phyloP scores from a whole-genome alignment of 352 stramenopile species.

The Elongisporangium undulatum region DNA sequence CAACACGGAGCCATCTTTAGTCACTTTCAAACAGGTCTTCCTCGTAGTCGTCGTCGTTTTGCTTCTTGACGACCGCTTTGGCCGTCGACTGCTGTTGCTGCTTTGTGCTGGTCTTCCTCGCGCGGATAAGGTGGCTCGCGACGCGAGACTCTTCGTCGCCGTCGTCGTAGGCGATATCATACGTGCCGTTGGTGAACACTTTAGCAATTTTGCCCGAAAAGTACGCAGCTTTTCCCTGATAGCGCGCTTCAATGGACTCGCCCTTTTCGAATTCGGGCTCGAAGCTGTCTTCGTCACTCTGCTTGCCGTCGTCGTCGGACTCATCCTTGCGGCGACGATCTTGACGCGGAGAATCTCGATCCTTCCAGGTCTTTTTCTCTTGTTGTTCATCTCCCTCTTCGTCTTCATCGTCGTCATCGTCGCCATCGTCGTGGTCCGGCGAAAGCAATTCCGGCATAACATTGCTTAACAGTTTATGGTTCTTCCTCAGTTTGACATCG shows the following conservation, averaged over 20 bases:
- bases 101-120: background rate
- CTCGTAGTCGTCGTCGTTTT: conserved; percentile 32
- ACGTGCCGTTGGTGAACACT: conserved; percentile 45
- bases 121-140: conserved; percentile 33
- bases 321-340: conserved; percentile 3
- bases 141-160: conserved; percentile 63
- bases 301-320: conserved; percentile 3
- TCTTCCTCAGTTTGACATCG: conserved; percentile 31
- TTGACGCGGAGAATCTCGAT: conserved; percentile 1
- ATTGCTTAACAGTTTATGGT: conserved; percentile 21
- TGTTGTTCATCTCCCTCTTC: conserved; percentile 1
- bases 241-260: conserved; percentile 59
- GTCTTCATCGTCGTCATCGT: conserved; percentile 14
- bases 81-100: conserved; percentile 2
- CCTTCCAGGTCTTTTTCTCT: background rate
- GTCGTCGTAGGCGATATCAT: conserved; percentile 71
- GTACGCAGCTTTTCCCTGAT: conserved; percentile 40
- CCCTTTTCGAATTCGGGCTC: conserved; percentile 49
- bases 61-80: background rate
- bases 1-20: conserved; percentile 7
- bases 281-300: conserved; percentile 27
- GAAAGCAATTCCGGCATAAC: conserved; percentile 40
- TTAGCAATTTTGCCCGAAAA: conserved; percentile 47
- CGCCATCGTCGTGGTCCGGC: conserved; percentile 33
- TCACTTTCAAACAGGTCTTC: conserved; percentile 64